A percentile compares a stretch with the other conserved stretches of the same genome.
These are phyloP conservation scores for Syncephalis plumigaleata DNA, from an alignment of 371 early-diverging fungal genomes.

Conservation along the genomic window DNA sequence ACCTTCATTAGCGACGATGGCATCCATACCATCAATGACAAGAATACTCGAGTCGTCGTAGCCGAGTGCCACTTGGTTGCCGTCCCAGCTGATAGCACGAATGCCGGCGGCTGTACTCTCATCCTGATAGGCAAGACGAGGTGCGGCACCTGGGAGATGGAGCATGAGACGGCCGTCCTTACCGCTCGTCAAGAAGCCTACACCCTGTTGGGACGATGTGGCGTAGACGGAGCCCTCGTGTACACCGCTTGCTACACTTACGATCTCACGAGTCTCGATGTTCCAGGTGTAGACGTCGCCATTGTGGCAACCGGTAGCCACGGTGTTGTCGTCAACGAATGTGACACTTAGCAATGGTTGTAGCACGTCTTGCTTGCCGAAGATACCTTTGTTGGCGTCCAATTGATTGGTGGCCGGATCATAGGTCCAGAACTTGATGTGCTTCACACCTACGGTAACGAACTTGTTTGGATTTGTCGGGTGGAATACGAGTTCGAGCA, in stretches of 20 bases:
- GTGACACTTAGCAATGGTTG: background rate
- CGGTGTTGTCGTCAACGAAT: background rate
- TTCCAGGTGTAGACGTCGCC: background rate
- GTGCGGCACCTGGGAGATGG: too few species aligned
- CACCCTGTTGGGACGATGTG: background rate
- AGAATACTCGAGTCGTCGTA: too few species aligned
- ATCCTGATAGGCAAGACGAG: too few species aligned
- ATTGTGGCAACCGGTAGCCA: background rate
- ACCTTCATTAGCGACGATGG: too few species aligned
- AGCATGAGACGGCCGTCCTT: background rate
- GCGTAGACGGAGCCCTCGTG: background rate
- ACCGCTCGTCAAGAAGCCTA: background rate
- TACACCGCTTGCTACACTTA: background rate
- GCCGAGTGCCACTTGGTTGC: too few species aligned
- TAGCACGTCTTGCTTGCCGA: background rate
- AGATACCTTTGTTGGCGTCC: background rate
- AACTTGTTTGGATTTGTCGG: background rate
- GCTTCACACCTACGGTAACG: background rate
- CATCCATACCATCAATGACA: too few species aligned
- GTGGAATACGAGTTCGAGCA: background rate
- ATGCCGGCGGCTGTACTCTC: too few species aligned
- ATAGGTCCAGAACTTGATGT: background rate
- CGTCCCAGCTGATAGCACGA: too few species aligned
- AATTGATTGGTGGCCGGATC: background rate
- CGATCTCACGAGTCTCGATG: background rate